Base-by-base conservation (phyloP, 2,329 filamentous ascomycete species). In the Fusarium torulosum region DNA sequence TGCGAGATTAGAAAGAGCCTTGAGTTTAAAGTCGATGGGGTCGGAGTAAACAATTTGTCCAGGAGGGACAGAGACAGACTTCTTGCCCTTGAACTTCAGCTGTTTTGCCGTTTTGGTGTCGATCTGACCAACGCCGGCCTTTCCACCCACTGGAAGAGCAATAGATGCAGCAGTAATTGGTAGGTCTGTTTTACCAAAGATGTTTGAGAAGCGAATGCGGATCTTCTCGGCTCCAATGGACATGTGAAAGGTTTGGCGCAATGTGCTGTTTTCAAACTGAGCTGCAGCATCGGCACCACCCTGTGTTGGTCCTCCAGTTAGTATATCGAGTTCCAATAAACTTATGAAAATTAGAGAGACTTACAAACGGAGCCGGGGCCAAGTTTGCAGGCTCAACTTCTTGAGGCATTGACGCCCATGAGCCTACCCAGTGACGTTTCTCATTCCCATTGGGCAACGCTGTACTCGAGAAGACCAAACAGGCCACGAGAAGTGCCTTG, bases 401-500 rank as follows among this genome's bases (percentile, higher is more conserved):
- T 6, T 68, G 65, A 1, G 65, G 65, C 65, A 68, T 68, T 0
- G 59, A 59, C 0, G 65, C 58, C 65, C 65, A 68, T 35, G 65
- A 45, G 9, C 65, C 65, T 44, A 68, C 65, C 65, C 65, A 68
- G 4, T 67, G 62, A 1, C 56, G 40, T 7, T 40, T 45, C 1
- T 43, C 42, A 19, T 44, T 41, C 19, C 38, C 33, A 38, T 31
- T 44, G 4, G 44, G 64, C 6, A 50, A 53, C 4, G 64, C 64
- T 11, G 20, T 43, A 11, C 21, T 19, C 7, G 51, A 37, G 3
- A 53, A 38, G 25, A 41, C 44, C 45, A 67, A 23, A 10, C 49
- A 59, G 6, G 53, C 64, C 35, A 53, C 33, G 13, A 67, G 7
- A 7, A 67, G 41, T 23, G 33, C 35, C 29, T 42, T 63, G 25